Conservation (phyloP, 495 filamentous ascomycete genomes). For the Aspergillus baeticus region DNA sequence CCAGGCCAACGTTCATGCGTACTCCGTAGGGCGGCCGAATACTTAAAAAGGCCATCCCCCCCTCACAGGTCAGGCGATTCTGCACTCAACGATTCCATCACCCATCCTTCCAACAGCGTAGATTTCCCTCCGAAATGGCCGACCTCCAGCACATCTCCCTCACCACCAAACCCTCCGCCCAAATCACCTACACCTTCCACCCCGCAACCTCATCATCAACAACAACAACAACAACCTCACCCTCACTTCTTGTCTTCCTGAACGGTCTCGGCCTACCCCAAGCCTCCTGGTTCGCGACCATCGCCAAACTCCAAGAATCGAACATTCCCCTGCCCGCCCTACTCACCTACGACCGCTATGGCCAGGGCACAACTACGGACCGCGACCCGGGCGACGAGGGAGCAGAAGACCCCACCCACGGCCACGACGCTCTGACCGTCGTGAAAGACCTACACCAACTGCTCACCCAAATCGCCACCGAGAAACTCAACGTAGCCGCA, state of each 20-base stretch:
- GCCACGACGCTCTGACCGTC: constrained; percentile 50
- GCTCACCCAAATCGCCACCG: constrained; percentile 35
- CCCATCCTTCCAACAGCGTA: no score
- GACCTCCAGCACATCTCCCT: background rate
- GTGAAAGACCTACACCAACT: constrained; percentile 53
- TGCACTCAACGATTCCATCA: no score
- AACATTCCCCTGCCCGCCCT: constrained; percentile 39
- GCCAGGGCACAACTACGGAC: constrained; percentile 55
- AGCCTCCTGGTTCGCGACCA: constrained; percentile 45
- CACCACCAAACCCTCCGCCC: background rate
- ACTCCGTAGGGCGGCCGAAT: no score
- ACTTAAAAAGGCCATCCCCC: no score
- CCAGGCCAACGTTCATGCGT: no score
- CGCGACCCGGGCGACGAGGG: constrained; percentile 51
- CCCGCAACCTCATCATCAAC: background rate
- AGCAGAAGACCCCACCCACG: constrained; percentile 40
- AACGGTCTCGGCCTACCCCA: constrained; percentile 59
- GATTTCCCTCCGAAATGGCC: background rate
- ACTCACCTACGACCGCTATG: constrained; percentile 64
- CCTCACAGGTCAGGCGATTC: no score
- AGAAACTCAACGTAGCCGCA: constrained; percentile 16
- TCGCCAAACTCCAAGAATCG: constrained; percentile 39
- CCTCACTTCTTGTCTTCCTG: constrained; percentile 51
- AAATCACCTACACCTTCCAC: constrained; percentile 1
- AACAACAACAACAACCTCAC: background rate